Conservation (phyloP, 345 rosid species). For the Durio zibethinus region DNA sequence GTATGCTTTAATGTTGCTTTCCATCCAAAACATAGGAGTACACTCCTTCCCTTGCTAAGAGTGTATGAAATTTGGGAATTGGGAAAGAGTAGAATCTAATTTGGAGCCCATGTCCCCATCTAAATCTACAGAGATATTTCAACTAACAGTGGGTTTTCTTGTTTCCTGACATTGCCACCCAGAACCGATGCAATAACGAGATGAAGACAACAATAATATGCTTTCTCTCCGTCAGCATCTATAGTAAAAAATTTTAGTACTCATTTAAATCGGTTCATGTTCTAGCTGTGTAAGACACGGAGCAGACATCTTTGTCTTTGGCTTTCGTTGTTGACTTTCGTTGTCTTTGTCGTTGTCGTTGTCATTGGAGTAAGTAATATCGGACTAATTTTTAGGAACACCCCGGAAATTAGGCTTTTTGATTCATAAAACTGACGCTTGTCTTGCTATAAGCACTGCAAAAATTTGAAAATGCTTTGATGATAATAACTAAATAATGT, state of each 20-base stretch:
- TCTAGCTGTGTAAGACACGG: not conserved
- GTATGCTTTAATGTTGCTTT: no score
- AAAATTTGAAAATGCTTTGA: not conserved
- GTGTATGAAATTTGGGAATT: not conserved
- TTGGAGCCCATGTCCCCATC: no score
- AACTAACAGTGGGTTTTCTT: not conserved
- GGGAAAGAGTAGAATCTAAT: no score
- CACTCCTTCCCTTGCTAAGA: no score
- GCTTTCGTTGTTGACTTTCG: no score
- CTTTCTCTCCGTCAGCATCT: not conserved
- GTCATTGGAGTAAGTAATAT: not conserved
- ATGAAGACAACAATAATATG: not conserved
- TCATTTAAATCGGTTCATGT: not conserved
- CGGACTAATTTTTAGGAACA: not conserved
- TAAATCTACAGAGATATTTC: not conserved
- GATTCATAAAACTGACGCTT: not conserved
- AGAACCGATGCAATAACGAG: not conserved
- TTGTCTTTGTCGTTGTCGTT: no score
- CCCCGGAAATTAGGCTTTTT: conserved; percentile 1
- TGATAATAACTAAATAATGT: conserved; percentile 14
- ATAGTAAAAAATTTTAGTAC: not conserved
- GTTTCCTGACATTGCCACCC: not conserved
- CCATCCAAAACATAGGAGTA: no score
- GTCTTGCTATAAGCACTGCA: no score
- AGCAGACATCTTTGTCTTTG: not conserved